Evolutionary conservation across 176 grass and related monocot species (phyloP).

Genomic region (Bolboschoenus planiculmis): DNA sequence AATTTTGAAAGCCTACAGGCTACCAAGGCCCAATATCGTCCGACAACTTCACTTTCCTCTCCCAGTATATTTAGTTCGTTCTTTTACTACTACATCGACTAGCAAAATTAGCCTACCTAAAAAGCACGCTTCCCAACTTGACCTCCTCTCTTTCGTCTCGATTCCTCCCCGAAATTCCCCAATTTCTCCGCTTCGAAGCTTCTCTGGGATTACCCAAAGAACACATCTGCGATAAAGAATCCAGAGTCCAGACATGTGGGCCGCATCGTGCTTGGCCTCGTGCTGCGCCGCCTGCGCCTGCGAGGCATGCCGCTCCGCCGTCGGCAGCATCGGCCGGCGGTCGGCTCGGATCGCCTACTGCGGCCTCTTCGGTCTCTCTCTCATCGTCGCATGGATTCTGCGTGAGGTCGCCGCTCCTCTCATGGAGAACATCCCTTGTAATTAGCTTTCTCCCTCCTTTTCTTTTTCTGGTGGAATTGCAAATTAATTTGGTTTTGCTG

Average conservation of each 20-base stretch:
- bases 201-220: neutral
- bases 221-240: conserved; percentile 5
- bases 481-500: neutral
- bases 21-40: neutral
- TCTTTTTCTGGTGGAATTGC: neutral
- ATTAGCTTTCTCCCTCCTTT: neutral
- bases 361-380: conserved; percentile 95
- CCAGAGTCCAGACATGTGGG: conserved; percentile 54
- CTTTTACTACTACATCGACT: neutral
- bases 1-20: neutral
- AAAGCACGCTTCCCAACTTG: conserved; percentile 5
- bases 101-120: neutral
- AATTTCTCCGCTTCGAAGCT: conserved; percentile 9
- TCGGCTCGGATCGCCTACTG: conserved; percentile 98
- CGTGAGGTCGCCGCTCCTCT: conserved; percentile 97
- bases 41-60: neutral
- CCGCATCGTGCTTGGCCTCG: conserved; percentile 93
- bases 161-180: conserved; percentile 30
- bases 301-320: conserved; percentile 96
- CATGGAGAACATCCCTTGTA: conserved; percentile 89
- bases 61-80: neutral
- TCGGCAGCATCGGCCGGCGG: conserved; percentile 92
- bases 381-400: conserved; percentile 85
- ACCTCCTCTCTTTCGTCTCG: conserved; percentile 5
- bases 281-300: conserved; percentile 99